phyloP scores from a whole-genome alignment of 2,329 filamentous ascomycete genomes.

The Corynespora cassiicola region DNA sequence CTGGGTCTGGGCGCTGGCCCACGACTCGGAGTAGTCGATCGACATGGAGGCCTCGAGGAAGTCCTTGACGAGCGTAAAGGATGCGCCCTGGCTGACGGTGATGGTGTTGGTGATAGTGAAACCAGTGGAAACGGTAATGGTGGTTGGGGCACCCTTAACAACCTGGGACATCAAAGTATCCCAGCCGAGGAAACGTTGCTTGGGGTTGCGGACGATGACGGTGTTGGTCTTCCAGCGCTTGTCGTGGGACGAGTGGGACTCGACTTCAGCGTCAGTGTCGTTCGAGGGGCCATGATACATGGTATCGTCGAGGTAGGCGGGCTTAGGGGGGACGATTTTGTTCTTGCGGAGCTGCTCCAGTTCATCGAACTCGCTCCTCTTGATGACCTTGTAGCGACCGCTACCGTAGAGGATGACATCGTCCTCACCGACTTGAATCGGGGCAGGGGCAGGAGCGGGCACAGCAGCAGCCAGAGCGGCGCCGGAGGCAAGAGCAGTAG shows the following conservation, averaged over 20 bases:
- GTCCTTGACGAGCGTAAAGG: constrained; percentile 29
- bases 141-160: constrained; percentile 34
- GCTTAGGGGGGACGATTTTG: constrained; percentile 20
- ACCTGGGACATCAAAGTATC: constrained; percentile 48
- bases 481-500: constrained; percentile 15
- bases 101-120: constrained; percentile 44
- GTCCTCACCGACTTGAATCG: constrained; percentile 22
- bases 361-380: constrained; percentile 26
- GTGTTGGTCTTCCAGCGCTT: constrained; percentile 21
- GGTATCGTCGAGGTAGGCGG: constrained; percentile 19
- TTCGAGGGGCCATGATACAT: constrained; percentile 16
- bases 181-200: constrained; percentile 46
- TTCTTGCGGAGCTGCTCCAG: constrained; percentile 22
- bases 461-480: constrained; percentile 16
- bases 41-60: constrained; percentile 29
- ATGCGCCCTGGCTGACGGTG: constrained; percentile 21
- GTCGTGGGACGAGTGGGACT: constrained; percentile 2
- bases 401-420: constrained; percentile 34
- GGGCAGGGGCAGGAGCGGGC: constrained; percentile 20
- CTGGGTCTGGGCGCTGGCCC: constrained; percentile 41
- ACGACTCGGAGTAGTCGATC: constrained; percentile 36
- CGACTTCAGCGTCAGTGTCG: constrained; percentile 5
- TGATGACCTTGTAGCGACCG: constrained; percentile 29
- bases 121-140: constrained; percentile 41
- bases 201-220: constrained; percentile 27